A percentile compares a stretch with the other conserved stretches of the same genome.
Evolutionary conservation across 441 rosid genomes (phyloP).

Genomic region (Gossypium gossypioides): DNA sequence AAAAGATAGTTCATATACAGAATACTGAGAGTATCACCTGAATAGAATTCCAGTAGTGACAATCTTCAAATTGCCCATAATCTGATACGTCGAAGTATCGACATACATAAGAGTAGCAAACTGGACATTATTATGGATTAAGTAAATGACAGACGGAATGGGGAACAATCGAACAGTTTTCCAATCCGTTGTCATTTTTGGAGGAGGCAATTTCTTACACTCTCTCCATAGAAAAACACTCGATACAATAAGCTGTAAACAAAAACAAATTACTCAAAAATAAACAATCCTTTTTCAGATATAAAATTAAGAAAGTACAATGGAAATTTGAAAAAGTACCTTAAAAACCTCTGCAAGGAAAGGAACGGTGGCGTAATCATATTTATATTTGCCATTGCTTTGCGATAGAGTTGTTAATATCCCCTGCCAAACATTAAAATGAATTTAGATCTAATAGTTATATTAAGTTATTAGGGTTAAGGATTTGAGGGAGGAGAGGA

Average conservation of each 20-base stretch:
- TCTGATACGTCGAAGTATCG: conserved; percentile 15
- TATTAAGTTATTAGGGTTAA: background rate
- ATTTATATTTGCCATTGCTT: conserved; percentile 16
- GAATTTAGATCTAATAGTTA: background rate
- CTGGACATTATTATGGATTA: conserved; percentile 17
- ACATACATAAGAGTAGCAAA: conserved; percentile 19
- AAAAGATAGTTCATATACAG: background rate
- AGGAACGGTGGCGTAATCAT: conserved; percentile 20
- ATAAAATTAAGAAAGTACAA: background rate
- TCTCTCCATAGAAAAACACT: conserved; percentile 17
- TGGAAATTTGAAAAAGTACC: conserved; percentile 6
- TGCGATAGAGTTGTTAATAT: conserved; percentile 17
- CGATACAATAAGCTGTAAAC: conserved; percentile 14
- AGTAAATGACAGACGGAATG: conserved; percentile 15
- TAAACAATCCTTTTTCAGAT: background rate
- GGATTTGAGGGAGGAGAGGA: background rate
- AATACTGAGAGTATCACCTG: conserved; percentile 3
- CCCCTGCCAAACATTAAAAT: conserved; percentile 9
- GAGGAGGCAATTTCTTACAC: conserved; percentile 10
- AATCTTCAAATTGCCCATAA: conserved; percentile 19
- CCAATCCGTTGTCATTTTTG: conserved; percentile 18
- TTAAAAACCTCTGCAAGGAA: conserved; percentile 20
- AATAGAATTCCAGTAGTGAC: conserved; percentile 16
- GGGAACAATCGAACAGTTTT: conserved; percentile 14
- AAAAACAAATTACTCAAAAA: background rate